Conservation (phyloP, 306 rosid species). For the Glycyrrhiza uralensis region DNA sequence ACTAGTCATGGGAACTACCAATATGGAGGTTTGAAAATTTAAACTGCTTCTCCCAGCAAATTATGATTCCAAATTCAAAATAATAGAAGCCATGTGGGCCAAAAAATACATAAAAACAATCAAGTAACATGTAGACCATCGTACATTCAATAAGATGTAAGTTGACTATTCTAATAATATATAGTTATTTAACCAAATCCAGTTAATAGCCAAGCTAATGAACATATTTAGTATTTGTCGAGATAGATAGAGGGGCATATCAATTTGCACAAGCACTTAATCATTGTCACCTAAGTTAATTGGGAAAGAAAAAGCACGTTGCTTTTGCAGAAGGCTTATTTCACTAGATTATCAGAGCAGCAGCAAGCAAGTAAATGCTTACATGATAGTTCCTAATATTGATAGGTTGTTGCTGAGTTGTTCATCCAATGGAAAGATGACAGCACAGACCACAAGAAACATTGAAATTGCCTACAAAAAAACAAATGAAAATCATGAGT, state of each 20-base stretch:
- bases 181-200: neutral
- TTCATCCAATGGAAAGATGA: conserved; percentile 62
- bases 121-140: neutral
- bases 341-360: neutral
- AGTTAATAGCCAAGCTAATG: neutral
- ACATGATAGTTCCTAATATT: conserved; percentile 79
- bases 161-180: neutral
- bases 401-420: conserved; percentile 56
- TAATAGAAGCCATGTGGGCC: too few species aligned
- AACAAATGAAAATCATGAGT: neutral
- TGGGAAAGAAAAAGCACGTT: neutral
- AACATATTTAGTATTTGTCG: neutral
- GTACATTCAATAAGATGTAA: neutral
- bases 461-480: conserved; percentile 69
- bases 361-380: conserved; percentile 36
- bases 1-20: too few species aligned
- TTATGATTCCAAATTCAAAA: neutral
- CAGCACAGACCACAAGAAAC: conserved; percentile 60
- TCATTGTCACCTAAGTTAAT: neutral
- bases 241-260: neutral
- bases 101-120: too few species aligned
- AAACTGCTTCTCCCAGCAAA: neutral
- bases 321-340: neutral
- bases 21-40: too few species aligned
- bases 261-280: neutral